Percentiles rank a stretch among this genome's conserved stretches.
These are phyloP conservation scores for Saxispiralis lemnorum DNA, from an alignment of 495 filamentous ascomycete genomes.

Conservation along the genomic window DNA sequence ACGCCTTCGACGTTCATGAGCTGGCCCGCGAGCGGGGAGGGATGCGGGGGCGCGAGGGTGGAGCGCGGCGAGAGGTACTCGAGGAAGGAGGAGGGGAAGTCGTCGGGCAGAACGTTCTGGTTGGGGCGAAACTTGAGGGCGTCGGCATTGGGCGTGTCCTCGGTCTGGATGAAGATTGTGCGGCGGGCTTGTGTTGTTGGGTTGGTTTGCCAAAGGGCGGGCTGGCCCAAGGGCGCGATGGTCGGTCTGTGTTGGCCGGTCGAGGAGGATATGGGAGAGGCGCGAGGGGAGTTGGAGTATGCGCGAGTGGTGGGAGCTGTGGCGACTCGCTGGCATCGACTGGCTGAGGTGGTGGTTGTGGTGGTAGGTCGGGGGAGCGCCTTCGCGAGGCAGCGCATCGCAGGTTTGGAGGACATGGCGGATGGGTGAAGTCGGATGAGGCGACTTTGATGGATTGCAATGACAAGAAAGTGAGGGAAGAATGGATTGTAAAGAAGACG, in stretches of 20 bases:
- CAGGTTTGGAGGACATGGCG: conserved; percentile 13
- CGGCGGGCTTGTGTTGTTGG: conserved; percentile 26
- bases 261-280: conserved; percentile 6
- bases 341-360: background rate
- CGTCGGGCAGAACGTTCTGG: conserved; percentile 56
- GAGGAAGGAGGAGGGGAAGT: conserved; percentile 55
- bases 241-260: conserved; percentile 6
- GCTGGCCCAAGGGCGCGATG: conserved; percentile 1
- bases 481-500: too few relatives aligned
- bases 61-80: conserved; percentile 82
- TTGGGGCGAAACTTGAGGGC: conserved; percentile 92
- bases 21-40: conserved; percentile 80
- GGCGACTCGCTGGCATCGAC: conserved; percentile 8
- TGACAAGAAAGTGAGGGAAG: too few relatives aligned
- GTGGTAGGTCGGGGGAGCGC: conserved; percentile 5
- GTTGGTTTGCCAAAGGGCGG: background rate
- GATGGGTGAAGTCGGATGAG: background rate
- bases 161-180: conserved; percentile 94
- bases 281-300: conserved; percentile 8
- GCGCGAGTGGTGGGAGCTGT: background rate
- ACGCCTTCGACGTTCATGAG: conserved; percentile 84
- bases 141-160: conserved; percentile 77
- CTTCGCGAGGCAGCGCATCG: conserved; percentile 7
- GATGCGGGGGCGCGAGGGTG: conserved; percentile 73
- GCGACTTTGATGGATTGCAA: too few relatives aligned